Percentiles rank a stretch among this genome's conserved stretches.
Evolutionary conservation across 768 basidiomycete genomes (phyloP).

Genomic region (Boletus rubescentipes): DNA sequence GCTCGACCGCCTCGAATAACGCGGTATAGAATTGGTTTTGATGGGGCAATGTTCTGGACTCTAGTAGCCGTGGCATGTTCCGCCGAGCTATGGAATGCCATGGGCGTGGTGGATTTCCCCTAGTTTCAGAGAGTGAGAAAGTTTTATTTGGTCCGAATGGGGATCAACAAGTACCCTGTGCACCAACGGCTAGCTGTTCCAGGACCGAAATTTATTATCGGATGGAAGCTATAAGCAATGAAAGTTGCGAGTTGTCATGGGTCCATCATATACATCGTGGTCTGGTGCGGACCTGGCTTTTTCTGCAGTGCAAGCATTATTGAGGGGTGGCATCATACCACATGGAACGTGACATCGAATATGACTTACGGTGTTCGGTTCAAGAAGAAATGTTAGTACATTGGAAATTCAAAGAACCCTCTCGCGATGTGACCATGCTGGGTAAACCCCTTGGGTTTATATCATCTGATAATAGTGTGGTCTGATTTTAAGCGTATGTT

Average conservation of each 20-base stretch:
- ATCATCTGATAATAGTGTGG: neutral
- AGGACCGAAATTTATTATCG: neutral
- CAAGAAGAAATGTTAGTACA: neutral
- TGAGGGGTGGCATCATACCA: neutral
- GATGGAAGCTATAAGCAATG: neutral
- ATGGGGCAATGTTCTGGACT: constrained; percentile 3
- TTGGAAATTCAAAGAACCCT: neutral
- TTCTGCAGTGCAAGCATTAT: neutral
- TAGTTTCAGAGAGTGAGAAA: constrained; percentile 4
- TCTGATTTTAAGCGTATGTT: neutral
- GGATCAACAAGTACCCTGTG: neutral
- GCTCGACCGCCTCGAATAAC: neutral
- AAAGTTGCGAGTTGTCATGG: neutral
- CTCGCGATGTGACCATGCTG: neutral
- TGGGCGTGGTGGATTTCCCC: neutral
- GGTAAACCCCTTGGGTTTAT: neutral
- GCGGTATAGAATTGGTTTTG: neutral
- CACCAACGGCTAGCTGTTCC: neutral
- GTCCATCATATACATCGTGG: neutral
- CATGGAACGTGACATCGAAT: constrained; percentile 6
- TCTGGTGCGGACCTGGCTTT: neutral
- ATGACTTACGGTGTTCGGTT: neutral
- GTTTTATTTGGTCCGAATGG: constrained; percentile 7
- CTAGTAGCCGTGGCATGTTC: no score
- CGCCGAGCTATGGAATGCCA: no score